phyloP scores from a whole-genome alignment of 2,329 filamentous ascomycete species.

The Aureobasidium pullulans region DNA sequence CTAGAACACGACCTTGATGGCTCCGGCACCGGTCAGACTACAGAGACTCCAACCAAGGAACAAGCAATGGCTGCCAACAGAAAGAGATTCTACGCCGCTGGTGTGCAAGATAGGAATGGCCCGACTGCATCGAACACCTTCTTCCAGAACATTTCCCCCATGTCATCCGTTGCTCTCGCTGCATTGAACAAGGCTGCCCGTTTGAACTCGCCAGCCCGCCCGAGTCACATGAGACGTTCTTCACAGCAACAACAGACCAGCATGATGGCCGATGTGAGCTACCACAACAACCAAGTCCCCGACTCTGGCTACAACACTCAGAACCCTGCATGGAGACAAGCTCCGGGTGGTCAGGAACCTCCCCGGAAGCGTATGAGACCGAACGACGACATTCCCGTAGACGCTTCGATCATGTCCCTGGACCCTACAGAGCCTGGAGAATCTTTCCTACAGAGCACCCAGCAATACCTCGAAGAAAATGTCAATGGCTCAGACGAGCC shows the following conservation, averaged over 20 bases:
- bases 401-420: conserved; percentile 51
- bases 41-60: conserved; percentile 96
- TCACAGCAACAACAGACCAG: conserved; percentile 57
- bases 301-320: conserved; percentile 65
- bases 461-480: conserved; percentile 30
- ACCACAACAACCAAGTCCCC: conserved; percentile 35
- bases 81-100: conserved; percentile 81
- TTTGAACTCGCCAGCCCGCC: conserved; percentile 74
- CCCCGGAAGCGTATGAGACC: conserved; percentile 68
- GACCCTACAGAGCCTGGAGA: conserved; percentile 76
- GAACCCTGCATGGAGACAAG: conserved; percentile 19
- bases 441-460: conserved; percentile 60
- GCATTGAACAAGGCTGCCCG: conserved; percentile 89
- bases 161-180: conserved; percentile 85
- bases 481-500: conserved; percentile 46
- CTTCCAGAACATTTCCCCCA: conserved; percentile 93
- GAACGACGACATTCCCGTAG: conserved; percentile 34
- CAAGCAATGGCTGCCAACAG: conserved; percentile 91
- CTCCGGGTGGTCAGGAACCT: conserved; percentile 51
- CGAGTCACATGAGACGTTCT: conserved; percentile 62
- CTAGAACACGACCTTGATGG: conserved; percentile 75
- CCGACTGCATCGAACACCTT: conserved; percentile 67
- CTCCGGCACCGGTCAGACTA: conserved; percentile 62
- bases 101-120: conserved; percentile 54
- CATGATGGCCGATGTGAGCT: conserved; percentile 35